These are phyloP conservation scores for Trichoderma pleuroti DNA, from an alignment of 2,329 filamentous ascomycete species.

Conservation along the genomic window DNA sequence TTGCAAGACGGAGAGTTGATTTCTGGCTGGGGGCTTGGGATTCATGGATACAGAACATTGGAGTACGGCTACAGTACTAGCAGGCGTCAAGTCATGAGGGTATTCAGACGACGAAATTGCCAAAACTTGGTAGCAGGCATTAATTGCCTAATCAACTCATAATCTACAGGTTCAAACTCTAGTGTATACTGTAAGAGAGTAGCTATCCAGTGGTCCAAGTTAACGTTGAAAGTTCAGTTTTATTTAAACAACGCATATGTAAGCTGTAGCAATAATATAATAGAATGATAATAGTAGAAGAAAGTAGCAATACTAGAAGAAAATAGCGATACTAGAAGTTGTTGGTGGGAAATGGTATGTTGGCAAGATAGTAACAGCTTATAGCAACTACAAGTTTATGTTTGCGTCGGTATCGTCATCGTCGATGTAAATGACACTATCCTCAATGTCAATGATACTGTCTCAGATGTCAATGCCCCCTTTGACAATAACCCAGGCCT, in stretches of 20 bases:
- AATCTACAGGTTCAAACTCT: not conserved
- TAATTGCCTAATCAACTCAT: not conserved
- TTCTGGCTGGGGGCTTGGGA: not conserved
- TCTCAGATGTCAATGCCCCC: no score
- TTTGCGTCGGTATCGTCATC: no score
- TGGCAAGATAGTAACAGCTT: no score
- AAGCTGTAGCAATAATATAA: not conserved
- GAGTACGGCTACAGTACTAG: not conserved
- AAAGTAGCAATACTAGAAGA: not conserved
- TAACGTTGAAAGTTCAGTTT: not conserved
- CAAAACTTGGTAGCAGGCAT: not conserved
- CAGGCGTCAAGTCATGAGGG: not conserved
- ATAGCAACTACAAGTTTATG: no score
- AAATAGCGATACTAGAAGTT: not conserved
- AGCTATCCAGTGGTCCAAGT: not conserved
- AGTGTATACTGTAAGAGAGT: not conserved
- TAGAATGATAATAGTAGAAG: not conserved
- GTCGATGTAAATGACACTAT: no score
- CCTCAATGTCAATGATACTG: no score
- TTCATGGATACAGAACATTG: not conserved
- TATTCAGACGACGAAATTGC: not conserved
- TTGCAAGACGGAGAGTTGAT: not conserved
- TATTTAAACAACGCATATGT: rapidly evolving
- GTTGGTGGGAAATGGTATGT: no score
- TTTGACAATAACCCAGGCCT: no score